These are phyloP conservation scores for Fusarium austroafricanum DNA, from an alignment of 2,329 filamentous ascomycete species.

Conservation along the genomic window DNA sequence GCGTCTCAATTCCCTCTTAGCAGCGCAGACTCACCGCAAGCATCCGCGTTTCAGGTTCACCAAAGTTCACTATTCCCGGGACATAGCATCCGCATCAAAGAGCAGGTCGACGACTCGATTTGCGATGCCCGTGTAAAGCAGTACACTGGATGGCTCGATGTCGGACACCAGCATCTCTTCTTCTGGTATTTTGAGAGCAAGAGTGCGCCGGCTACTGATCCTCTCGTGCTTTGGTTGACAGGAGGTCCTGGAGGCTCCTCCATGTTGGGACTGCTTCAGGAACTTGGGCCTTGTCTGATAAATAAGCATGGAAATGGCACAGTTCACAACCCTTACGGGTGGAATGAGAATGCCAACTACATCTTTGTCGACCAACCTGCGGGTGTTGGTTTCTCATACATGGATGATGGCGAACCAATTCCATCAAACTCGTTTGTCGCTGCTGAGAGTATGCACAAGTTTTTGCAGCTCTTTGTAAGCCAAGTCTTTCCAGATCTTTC, in stretches of 20 bases:
- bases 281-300: constrained; percentile 35
- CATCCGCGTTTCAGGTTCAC: constrained; percentile 7
- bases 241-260: constrained; percentile 34
- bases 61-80: constrained; percentile 20
- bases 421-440: constrained; percentile 36
- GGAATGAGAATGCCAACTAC: constrained; percentile 38
- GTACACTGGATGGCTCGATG: constrained; percentile 38
- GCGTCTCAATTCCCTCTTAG: constrained; percentile 7
- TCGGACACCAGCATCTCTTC: constrained; percentile 33
- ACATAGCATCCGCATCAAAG: constrained; percentile 34
- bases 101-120: constrained; percentile 25
- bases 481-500: constrained; percentile 23
- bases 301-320: constrained; percentile 29
- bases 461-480: constrained; percentile 31
- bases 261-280: constrained; percentile 36
- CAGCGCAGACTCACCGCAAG: background rate
- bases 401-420: constrained; percentile 26
- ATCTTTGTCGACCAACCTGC: constrained; percentile 42
- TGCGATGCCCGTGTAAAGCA: constrained; percentile 39
- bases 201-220: constrained; percentile 22
- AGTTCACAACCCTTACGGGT: constrained; percentile 28
- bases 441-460: constrained; percentile 33
- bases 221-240: constrained; percentile 38
- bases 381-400: constrained; percentile 37
- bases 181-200: constrained; percentile 43